phyloP scores from a whole-genome alignment of 139 green algal genomes.

The Coccomyxa sp. region DNA sequence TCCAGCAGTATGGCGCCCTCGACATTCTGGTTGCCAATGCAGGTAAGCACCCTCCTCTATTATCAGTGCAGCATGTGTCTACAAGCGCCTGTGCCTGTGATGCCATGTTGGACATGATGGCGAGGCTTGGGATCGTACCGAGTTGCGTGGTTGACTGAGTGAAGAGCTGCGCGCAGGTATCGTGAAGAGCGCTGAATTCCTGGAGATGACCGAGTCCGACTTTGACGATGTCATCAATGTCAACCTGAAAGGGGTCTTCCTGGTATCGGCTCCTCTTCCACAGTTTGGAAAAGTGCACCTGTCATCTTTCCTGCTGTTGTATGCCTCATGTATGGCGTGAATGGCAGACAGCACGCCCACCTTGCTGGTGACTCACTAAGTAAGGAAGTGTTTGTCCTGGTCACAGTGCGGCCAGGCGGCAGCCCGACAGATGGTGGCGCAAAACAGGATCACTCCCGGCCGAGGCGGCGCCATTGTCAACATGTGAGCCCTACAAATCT shows the following conservation, averaged over 20 bases:
- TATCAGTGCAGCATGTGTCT: not conserved
- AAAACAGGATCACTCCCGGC: conserved; percentile 31
- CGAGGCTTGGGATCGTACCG: not conserved
- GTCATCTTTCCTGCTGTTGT: not conserved
- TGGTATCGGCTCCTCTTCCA: conserved; percentile 28
- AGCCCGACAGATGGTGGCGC: conserved; percentile 66
- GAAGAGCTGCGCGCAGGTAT: conserved; percentile 1
- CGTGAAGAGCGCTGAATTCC: conserved; percentile 54
- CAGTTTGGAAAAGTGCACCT: not conserved
- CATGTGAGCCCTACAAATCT: conserved; percentile 60
- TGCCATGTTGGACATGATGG: not conserved
- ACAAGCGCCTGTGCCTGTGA: not conserved
- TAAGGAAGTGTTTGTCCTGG: not conserved
- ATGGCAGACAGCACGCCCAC: not conserved
- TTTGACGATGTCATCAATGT: conserved; percentile 74
- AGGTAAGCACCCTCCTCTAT: not conserved
- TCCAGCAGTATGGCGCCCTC: conserved; percentile 54
- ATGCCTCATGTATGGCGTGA: not conserved
- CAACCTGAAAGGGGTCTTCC: conserved; percentile 85
- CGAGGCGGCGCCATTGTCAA: conserved; percentile 74
- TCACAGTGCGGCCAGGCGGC: conserved; percentile 52
- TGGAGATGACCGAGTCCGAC: conserved; percentile 82
- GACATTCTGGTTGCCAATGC: conserved; percentile 68
- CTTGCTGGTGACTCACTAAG: not conserved
- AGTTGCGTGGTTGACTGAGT: not conserved